Conservation (phyloP, 768 basidiomycete genomes). For the Tylopilus sp. region DNA sequence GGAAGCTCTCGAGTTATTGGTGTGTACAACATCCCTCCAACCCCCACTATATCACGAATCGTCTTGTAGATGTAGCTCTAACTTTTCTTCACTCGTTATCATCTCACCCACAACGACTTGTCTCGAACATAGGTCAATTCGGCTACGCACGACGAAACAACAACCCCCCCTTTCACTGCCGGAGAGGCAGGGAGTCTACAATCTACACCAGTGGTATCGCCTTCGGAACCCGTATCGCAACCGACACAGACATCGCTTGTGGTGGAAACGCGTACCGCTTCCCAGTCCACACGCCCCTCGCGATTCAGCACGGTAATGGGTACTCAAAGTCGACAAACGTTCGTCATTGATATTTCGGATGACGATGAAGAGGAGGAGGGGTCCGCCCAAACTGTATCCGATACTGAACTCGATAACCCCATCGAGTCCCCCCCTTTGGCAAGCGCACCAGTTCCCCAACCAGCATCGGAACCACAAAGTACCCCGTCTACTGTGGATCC, state of each 20-base stretch:
- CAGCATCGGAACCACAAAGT: constrained; percentile 1
- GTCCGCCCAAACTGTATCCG: not conserved
- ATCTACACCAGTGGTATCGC: constrained; percentile 2
- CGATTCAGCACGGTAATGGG: constrained; percentile 27
- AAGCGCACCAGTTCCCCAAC: not conserved
- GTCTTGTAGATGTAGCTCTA: constrained; percentile 31
- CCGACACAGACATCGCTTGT: not conserved
- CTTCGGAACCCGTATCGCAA: not conserved
- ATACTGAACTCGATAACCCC: not conserved
- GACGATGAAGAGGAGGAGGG: constrained; percentile 29
- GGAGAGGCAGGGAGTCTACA: constrained; percentile 1
- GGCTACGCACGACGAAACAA: constrained; percentile 5
- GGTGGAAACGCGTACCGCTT: constrained; percentile 7
- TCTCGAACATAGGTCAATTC: constrained; percentile 14
- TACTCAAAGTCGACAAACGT: constrained; percentile 20
- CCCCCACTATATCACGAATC: constrained; percentile 24
- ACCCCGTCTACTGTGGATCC: constrained; percentile 2
- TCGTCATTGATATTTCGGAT: constrained; percentile 33
- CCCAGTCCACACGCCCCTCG: constrained; percentile 11
- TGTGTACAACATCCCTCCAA: constrained; percentile 19
- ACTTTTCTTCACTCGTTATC: constrained; percentile 20
- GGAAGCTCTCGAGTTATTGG: constrained; percentile 21
- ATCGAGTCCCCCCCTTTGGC: not conserved
- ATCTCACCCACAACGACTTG: constrained; percentile 7
- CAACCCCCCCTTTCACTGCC: not conserved